phyloP scores from a whole-genome alignment of 2,329 filamentous ascomycete species.

The Curvularia hawaiiensis region DNA sequence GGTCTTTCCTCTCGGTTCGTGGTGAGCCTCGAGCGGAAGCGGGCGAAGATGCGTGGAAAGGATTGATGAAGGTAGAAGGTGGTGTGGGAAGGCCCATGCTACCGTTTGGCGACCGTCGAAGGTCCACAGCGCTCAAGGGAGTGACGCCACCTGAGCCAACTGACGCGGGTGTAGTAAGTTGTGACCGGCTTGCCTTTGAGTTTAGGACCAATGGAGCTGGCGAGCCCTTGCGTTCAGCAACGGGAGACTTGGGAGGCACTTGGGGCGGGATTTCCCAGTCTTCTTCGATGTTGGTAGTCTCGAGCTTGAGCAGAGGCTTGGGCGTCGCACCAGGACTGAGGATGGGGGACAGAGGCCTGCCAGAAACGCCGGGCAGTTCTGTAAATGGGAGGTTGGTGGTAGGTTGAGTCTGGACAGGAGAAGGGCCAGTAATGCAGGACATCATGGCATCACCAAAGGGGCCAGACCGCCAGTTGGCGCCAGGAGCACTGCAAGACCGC shows the following conservation, averaged over 20 bases:
- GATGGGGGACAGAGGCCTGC: slow-evolving; percentile 34
- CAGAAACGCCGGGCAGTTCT: slow-evolving; percentile 23
- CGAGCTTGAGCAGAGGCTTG: slow-evolving; percentile 40
- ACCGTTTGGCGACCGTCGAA: slow-evolving; percentile 41
- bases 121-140: slow-evolving; percentile 36
- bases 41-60: slow-evolving; percentile 40
- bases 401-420: slow-evolving; percentile 28
- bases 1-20: slow-evolving; percentile 40
- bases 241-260: slow-evolving; percentile 47
- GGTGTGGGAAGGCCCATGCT: slow-evolving; percentile 35
- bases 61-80: slow-evolving; percentile 39
- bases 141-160: slow-evolving; percentile 31
- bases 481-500: slow-evolving; percentile 47
- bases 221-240: slow-evolving; percentile 41
- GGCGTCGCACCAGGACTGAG: slow-evolving; percentile 41
- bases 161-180: slow-evolving; percentile 40
- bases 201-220: slow-evolving; percentile 41
- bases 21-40: slow-evolving; percentile 39
- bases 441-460: slow-evolving; percentile 50
- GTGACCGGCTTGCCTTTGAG: slow-evolving; percentile 39
- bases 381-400: slow-evolving; percentile 15
- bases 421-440: slow-evolving; percentile 46
- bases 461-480: slow-evolving; percentile 45
- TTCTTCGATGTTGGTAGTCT: slow-evolving; percentile 32
- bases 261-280: slow-evolving; percentile 37